Base-by-base conservation (phyloP, 2,329 filamentous ascomycete genomes). In the Claviceps cyperi region DNA sequence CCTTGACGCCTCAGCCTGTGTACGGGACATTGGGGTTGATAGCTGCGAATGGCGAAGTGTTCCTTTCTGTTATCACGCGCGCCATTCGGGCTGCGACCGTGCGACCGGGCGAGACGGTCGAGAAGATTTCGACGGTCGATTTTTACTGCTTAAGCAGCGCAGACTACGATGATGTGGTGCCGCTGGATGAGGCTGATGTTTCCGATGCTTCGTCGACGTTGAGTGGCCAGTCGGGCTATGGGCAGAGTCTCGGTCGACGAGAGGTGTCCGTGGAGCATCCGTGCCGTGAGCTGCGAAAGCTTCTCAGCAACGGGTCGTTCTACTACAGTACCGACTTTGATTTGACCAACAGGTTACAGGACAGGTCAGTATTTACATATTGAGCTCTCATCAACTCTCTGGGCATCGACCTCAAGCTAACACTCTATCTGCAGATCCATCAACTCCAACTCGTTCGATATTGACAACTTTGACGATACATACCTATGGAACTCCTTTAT, bases 311-410 rank as follows among this genome's bases (percentile, higher is more conserved):
- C 64, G 90, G 91, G 24, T 94, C 85, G 32, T 98, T 98, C 64
- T 98, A 97, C 65, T 98, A 96, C 69, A 96, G 89, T 63, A 87
- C 88, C n/a, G 89, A 97, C 65, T 98, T 98, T 64, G 91, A 98
- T 63, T 73, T 98, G 46, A 98, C 92, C 3, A 90, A 94, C 66
- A 79, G 92, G 57, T 70, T 97, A 54, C 92, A 98, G 66, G 85
- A 96, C 62, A 81, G 91, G 78, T 88, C 57, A 50, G 62, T 52
- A 32, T 39, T 14, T 28, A 6, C 21, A 15, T 11, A 8, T 21
- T 13, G 38, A 21, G 15, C 19, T 11, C 13, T 22, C 2, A 21
- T 9, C 28, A 11, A 32, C 11, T 8, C 9, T 32, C 39, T 40
- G 11, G 39, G 19, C 40, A n/a, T 43, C 9, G n/a, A 40, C 13